Conservation (phyloP, 495 filamentous ascomycete species). For the Neohortaea acidophila region DNA sequence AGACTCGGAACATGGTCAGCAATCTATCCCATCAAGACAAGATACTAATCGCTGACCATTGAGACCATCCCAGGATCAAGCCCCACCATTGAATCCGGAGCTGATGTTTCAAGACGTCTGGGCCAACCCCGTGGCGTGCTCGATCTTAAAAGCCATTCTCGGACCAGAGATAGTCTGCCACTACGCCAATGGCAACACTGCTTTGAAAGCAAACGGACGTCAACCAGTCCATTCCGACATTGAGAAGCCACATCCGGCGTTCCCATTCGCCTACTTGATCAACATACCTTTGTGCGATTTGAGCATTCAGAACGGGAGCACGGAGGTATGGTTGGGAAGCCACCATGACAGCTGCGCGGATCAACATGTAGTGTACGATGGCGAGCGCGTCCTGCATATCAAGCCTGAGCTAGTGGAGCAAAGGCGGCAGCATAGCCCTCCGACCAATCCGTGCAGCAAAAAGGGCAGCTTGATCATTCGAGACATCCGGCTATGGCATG, state of each 20-base stretch:
- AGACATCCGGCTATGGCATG: conserved; percentile 46
- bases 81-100: conserved; percentile 1
- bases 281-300: conserved; percentile 40
- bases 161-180: conserved; percentile 15
- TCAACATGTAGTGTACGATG: conserved; percentile 34
- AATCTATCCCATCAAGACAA: too few relatives aligned
- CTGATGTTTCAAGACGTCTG: conserved; percentile 21
- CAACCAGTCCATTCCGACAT: conserved; percentile 39
- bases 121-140: conserved; percentile 26
- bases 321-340: conserved; percentile 47
- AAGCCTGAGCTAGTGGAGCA: conserved; percentile 29
- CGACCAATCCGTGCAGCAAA: conserved; percentile 34
- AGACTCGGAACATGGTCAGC: conserved; percentile 13
- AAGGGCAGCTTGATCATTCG: conserved; percentile 40
- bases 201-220: conserved; percentile 16
- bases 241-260: conserved; percentile 38
- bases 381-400: conserved; percentile 36
- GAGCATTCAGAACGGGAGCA: conserved; percentile 40
- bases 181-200: conserved; percentile 28
- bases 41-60: too few relatives aligned
- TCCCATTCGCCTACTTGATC: conserved; percentile 40
- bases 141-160: conserved; percentile 13
- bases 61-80: too few relatives aligned
- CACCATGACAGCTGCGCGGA: conserved; percentile 28
- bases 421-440: conserved; percentile 26